These are phyloP conservation scores for Botrytis deweyae DNA, from an alignment of 2,329 filamentous ascomycete genomes.

Conservation along the genomic window DNA sequence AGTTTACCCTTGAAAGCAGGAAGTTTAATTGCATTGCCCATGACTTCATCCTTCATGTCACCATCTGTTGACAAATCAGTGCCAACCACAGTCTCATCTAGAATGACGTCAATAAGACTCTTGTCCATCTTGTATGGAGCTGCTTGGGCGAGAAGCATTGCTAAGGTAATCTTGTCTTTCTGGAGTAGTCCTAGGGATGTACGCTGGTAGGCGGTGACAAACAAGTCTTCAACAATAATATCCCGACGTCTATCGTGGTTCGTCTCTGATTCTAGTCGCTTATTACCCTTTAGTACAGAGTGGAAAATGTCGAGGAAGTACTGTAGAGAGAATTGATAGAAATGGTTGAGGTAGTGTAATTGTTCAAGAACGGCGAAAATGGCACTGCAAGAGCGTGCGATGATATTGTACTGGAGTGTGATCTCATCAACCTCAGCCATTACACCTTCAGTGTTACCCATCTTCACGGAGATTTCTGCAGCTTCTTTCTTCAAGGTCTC, in stretches of 20 bases:
- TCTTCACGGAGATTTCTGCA: conserved; percentile 93
- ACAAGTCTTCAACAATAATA: conserved; percentile 87
- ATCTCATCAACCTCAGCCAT: conserved; percentile 98
- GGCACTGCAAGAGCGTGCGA: conserved; percentile 92
- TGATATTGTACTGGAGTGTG: conserved; percentile 88
- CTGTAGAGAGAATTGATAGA: conserved; percentile 98
- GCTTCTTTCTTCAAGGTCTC: conserved; percentile 98
- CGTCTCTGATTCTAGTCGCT: conserved; percentile 65
- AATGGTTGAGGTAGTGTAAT: conserved; percentile 96
- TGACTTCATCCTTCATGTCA: conserved; percentile 64
- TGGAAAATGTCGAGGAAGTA: conserved; percentile 99
- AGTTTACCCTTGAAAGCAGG: conserved; percentile 71
- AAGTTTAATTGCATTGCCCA: conserved; percentile 67
- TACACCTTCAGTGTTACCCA: conserved; percentile 92
- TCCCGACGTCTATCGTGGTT: conserved; percentile 80
- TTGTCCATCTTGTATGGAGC: conserved; percentile 97
- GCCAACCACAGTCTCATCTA: conserved; percentile 75
- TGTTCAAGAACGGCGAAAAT: conserved; percentile 97
- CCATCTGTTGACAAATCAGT: conserved; percentile 73
- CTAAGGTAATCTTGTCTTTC: conserved; percentile 90
- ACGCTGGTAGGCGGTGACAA: conserved; percentile 86
- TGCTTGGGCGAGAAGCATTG: conserved; percentile 91
- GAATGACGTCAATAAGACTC: conserved; percentile 77
- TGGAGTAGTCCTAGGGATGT: conserved; percentile 92
- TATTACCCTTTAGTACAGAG: conserved; percentile 79